A percentile compares a stretch with the other conserved stretches of the same genome.
These are phyloP conservation scores for Neotropicomus parvogracilis DNA, from an alignment of 1,284 basidiomycete genomes.

Conservation along the genomic window DNA sequence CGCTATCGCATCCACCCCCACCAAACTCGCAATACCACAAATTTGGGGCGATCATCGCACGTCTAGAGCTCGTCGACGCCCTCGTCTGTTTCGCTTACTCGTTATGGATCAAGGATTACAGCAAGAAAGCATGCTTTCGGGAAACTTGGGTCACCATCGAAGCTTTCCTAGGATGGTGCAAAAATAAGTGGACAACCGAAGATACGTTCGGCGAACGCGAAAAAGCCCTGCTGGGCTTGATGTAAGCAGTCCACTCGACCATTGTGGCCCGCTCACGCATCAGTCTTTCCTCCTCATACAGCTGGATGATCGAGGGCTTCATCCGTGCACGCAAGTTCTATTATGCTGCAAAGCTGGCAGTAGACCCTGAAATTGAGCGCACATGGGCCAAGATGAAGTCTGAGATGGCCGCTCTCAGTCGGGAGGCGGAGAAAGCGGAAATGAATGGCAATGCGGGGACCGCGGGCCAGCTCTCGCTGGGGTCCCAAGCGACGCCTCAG, in stretches of 20 bases:
- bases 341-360: constrained; percentile 41
- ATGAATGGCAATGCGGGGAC: constrained; percentile 36
- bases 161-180: constrained; percentile 62
- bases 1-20: constrained; percentile 58
- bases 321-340: constrained; percentile 59
- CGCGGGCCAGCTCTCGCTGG: constrained; percentile 37
- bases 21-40: constrained; percentile 66
- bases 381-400: constrained; percentile 38
- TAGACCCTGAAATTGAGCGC: constrained; percentile 44
- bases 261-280: constrained; percentile 31
- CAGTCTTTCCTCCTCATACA: constrained; percentile 34
- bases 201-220: constrained; percentile 63
- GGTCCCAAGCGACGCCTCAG: constrained; percentile 50
- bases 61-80: constrained; percentile 71
- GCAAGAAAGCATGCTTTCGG: constrained; percentile 45
- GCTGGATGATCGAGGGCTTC: constrained; percentile 70
- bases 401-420: constrained; percentile 45
- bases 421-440: constrained; percentile 41
- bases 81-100: constrained; percentile 71
- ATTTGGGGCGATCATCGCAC: constrained; percentile 63
- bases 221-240: constrained; percentile 69
- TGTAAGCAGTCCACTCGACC: constrained; percentile 48
- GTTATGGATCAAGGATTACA: constrained; percentile 65
- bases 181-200: constrained; percentile 60
- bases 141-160: constrained; percentile 62